Evolutionary conservation across 1,284 basidiomycete species (phyloP), one percentile per base, ranked within the genome.

Genomic region (Cryptococcus neoformans): DNA sequence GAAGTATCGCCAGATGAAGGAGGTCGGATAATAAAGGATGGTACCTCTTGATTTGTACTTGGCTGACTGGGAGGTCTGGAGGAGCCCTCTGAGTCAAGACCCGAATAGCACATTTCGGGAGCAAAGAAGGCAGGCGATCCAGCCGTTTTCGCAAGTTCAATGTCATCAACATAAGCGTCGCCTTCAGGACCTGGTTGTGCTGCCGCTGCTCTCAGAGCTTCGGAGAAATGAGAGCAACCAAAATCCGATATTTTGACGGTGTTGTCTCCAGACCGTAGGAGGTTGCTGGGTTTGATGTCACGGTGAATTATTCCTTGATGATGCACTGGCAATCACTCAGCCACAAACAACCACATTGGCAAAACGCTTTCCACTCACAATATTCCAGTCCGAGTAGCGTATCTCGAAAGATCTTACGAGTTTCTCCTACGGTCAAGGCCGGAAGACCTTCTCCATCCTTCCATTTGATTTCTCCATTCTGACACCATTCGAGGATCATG

Each of bases 171-270:
- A 56, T 72, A 77, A 7, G 71, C 83, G 8, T 85, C 83, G 56
- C 85, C 84, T 72, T 79, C 56, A 80, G 81, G 10, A 60, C 85
- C 85, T 68, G 76, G 54, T 80, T 81, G 21, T 80, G 81, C 62
- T 79, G 75, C 69, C 21, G 75, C 77, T 0, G 73, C 82, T 28
- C 85, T 83, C 60, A 91, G 85, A 0, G 90, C 89, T 66, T 91
- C 88, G 7, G 91, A 94, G 75, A 95, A 93, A 74, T 96, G 92
- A 8, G 93, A 94, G 55, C 96, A 93, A 55, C 96, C 95, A 78
- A 99, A 99, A 79, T 99, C 96, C 21, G 89, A 92, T 62, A 99
- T 99, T 79, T 99, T 99, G 79, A 98, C 93, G 56, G 83, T 85
- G 48, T 87, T 85, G 77, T 92, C 87, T 39, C 83, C 82, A 14